Conservation (phyloP, 768 basidiomycete genomes). For the Trametes villosa region DNA sequence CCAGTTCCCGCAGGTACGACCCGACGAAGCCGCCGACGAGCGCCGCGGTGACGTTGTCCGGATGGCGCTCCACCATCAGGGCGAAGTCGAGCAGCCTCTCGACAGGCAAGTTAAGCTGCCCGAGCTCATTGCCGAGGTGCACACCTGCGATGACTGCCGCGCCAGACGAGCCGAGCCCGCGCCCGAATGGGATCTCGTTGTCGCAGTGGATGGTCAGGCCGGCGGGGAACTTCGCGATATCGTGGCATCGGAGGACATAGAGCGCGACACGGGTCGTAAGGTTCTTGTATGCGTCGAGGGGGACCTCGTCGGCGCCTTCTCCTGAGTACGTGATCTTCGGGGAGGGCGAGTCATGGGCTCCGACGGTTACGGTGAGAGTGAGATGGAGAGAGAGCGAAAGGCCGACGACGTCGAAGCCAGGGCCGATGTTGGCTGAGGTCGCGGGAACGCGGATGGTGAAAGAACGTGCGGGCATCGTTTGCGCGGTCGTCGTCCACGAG, state of each 20-base stretch:
- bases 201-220: slow-evolving; percentile 74
- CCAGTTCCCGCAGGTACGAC: slow-evolving; percentile 90
- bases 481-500: too few relatives aligned
- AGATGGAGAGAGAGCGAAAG: slow-evolving; percentile 90
- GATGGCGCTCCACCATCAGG: slow-evolving; percentile 98
- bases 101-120: slow-evolving; percentile 65
- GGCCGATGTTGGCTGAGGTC: slow-evolving; percentile 99
- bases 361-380: slow-evolving; percentile 66
- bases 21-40: slow-evolving; percentile 97
- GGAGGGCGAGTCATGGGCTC: slow-evolving; percentile 37
- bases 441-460: slow-evolving; percentile 88
- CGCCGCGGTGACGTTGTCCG: slow-evolving; percentile 98
- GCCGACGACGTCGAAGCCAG: slow-evolving; percentile 99
- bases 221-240: slow-evolving; percentile 73
- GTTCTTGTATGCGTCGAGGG: slow-evolving; percentile 95
- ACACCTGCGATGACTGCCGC: slow-evolving; percentile 99
- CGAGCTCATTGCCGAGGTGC: slow-evolving; percentile 84
- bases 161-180: slow-evolving; percentile 96
- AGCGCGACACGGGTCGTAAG: slow-evolving; percentile 96
- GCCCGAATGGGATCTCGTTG: slow-evolving; percentile 97
- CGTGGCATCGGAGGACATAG: slow-evolving; percentile 93
- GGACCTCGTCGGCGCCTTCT: slow-evolving; percentile 89
- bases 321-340: slow-evolving; percentile 82
- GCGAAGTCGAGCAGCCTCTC: slow-evolving; percentile 91
- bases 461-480: too few relatives aligned